Conservation (phyloP, 2,329 filamentous ascomycete species). For the Hirsutella thompsonii region DNA sequence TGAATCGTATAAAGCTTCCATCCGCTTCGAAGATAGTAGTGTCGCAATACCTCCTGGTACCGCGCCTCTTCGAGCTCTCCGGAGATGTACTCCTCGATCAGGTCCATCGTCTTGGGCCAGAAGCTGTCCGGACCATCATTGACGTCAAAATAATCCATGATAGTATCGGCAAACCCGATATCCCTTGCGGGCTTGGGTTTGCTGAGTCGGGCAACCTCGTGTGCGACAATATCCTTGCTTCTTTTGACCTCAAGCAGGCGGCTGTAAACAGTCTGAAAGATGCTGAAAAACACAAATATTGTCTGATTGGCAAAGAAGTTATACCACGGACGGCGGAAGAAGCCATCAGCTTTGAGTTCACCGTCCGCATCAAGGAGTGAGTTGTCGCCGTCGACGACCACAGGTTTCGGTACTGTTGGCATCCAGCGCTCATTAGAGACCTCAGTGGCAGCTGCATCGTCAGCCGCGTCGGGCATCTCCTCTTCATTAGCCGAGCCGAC, state of each 20-base stretch:
- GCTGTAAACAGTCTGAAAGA: conserved; percentile 84
- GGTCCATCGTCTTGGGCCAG: conserved; percentile 72
- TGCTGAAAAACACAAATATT: conserved; percentile 88
- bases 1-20: conserved; percentile 93
- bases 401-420: conserved; percentile 44
- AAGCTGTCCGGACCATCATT: conserved; percentile 51
- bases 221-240: conserved; percentile 58
- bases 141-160: conserved; percentile 62
- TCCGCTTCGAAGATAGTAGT: conserved; percentile 81
- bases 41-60: conserved; percentile 81
- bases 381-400: conserved; percentile 38
- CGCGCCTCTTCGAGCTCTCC: conserved; percentile 70
- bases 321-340: conserved; percentile 69
- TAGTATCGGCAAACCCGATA: conserved; percentile 71
- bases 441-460: conserved; percentile 48
- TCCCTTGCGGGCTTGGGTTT: conserved; percentile 69
- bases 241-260: conserved; percentile 75
- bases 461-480: conserved; percentile 50
- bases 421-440: conserved; percentile 53
- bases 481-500: conserved; percentile 66
- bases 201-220: conserved; percentile 61
- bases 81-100: conserved; percentile 77
- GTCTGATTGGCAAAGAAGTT: conserved; percentile 87
- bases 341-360: conserved; percentile 62
- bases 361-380: conserved; percentile 43